Conservation (phyloP, 208 protist species). For the Leishmania aethiopica region DNA sequence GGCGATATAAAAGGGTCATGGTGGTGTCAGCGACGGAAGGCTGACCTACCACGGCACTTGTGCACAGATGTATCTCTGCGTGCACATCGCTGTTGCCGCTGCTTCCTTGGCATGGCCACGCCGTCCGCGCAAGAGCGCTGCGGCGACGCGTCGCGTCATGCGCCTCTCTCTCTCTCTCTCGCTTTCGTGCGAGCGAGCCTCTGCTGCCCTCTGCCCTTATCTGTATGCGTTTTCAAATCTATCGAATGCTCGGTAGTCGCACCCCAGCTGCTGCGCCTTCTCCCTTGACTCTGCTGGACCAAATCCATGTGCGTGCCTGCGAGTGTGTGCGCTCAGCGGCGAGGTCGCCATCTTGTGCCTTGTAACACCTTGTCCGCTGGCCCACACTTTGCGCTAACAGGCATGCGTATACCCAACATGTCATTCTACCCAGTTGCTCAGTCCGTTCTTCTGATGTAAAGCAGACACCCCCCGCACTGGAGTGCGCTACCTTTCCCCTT, state of each 20-base stretch:
- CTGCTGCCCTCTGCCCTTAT: background rate
- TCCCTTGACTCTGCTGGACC: background rate
- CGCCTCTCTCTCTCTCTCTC: background rate
- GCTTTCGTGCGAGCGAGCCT: background rate
- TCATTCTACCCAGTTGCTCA: background rate
- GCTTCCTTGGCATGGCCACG: background rate
- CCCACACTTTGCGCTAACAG: background rate
- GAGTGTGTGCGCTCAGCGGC: background rate
- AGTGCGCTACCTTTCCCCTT: background rate
- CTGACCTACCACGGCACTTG: background rate
- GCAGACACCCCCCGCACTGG: background rate
- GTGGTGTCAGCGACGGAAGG: background rate
- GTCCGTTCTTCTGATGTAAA: background rate
- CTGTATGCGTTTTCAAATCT: background rate
- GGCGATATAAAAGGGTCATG: conserved; percentile 12
- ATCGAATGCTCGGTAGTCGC: background rate
- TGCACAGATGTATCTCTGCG: background rate
- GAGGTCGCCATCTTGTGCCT: background rate
- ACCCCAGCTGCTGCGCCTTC: background rate
- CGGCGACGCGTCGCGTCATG: background rate
- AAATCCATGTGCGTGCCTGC: background rate
- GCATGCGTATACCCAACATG: background rate
- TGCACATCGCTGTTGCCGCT: background rate
- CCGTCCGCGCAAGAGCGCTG: background rate
- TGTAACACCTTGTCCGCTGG: background rate